phyloP scores from a whole-genome alignment of 202 grass and related monocot species.

The Cymbopogon flexuosus region DNA sequence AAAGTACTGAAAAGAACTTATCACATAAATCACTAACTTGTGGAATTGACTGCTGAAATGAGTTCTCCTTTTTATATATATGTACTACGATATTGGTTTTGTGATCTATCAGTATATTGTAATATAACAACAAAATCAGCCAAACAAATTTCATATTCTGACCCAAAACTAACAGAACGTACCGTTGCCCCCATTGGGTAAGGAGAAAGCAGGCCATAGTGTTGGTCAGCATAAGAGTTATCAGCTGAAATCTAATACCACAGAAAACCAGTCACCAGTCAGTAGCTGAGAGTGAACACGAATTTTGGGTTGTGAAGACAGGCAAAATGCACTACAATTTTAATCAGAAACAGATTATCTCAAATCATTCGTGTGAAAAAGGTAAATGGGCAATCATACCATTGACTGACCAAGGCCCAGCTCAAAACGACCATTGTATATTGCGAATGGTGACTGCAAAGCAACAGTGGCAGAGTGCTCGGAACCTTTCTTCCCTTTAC shows the following conservation, averaged over 20 bases:
- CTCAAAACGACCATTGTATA: slow-evolving; percentile 56
- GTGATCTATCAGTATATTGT: background rate
- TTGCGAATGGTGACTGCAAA: slow-evolving; percentile 37
- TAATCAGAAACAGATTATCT: background rate
- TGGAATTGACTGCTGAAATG: background rate
- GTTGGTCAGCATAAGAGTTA: slow-evolving; percentile 56
- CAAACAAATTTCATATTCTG: slow-evolving; percentile 1
- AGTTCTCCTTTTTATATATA: background rate
- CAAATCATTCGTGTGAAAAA: background rate
- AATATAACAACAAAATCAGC: background rate
- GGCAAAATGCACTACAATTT: background rate
- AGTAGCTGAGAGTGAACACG: background rate
- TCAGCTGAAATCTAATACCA: slow-evolving; percentile 43
- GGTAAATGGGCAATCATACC: slow-evolving; percentile 30
- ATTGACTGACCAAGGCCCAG: slow-evolving; percentile 57
- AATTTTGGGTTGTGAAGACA: background rate
- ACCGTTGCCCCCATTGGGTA: slow-evolving; percentile 41
- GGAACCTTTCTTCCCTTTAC: slow-evolving; percentile 47
- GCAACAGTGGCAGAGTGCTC: slow-evolving; percentile 40
- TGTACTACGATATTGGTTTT: background rate
- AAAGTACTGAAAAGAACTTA: background rate
- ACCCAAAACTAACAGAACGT: slow-evolving; percentile 3
- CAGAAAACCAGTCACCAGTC: slow-evolving; percentile 13
- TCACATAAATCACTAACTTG: background rate
- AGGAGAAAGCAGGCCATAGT: slow-evolving; percentile 54